Percentiles rank a stretch among this genome's conserved stretches.
phyloP scores from a whole-genome alignment of 768 basidiomycete genomes.

The Termitomyces sp. region DNA sequence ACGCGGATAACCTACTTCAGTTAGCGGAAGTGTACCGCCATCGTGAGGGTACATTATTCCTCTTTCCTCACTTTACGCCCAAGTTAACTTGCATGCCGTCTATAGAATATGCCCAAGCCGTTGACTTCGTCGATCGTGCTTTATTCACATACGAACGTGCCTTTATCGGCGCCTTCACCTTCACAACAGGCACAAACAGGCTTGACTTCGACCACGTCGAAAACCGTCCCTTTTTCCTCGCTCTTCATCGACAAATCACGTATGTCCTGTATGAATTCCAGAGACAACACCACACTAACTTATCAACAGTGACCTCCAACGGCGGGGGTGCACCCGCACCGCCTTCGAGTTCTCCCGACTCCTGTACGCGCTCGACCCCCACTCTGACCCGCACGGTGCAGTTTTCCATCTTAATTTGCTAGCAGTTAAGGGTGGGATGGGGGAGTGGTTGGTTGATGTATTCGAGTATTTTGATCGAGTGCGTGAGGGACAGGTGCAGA shows the following conservation, averaged over 20 bases:
- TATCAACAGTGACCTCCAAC: conserved; percentile 64
- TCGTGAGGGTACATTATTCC: conserved; percentile 61
- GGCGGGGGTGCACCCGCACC: conserved; percentile 85
- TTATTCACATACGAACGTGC: conserved; percentile 91
- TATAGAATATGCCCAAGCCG: conserved; percentile 74
- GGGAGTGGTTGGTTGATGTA: conserved; percentile 73
- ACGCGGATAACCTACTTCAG: conserved; percentile 87
- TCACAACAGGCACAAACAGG: conserved; percentile 74
- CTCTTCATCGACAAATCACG: conserved; percentile 78
- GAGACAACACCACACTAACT: background rate
- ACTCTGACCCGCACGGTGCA: conserved; percentile 84
- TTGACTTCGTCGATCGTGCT: conserved; percentile 89
- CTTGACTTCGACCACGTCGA: conserved; percentile 90
- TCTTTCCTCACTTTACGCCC: too few relatives aligned
- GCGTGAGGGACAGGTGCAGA: background rate
- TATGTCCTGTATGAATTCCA: conserved; percentile 41
- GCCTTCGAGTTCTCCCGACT: conserved; percentile 91
- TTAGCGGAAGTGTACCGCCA: conserved; percentile 81
- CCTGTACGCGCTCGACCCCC: conserved; percentile 79
- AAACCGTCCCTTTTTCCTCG: conserved; percentile 90
- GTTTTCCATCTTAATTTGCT: conserved; percentile 81
- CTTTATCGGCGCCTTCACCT: conserved; percentile 81
- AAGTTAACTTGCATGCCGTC: background rate
- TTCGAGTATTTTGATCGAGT: conserved; percentile 38
- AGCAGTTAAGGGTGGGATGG: conserved; percentile 75